Base-by-base conservation (phyloP, 345 rosid species). In the Reutealis trisperma region DNA sequence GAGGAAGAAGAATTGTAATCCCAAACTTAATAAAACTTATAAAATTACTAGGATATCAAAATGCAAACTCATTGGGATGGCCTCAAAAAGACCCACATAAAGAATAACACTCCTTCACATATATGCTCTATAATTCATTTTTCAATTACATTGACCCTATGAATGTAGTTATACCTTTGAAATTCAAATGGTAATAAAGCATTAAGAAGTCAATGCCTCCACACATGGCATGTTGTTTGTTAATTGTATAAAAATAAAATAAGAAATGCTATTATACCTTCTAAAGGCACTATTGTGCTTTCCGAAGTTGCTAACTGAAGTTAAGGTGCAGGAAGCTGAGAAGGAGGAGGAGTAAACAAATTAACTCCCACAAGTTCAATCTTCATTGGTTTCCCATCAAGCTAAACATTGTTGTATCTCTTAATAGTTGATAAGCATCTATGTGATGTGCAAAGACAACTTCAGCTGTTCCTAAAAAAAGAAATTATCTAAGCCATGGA, bases 321-420 rank as follows among this genome's bases (percentile, higher is more conserved):
- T 41, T 62, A 22, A 67, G 72, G 80, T 16, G 54, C 45, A 73
- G 67, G 41, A 4, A 37, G 41, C 0, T 37, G 41, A 37, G 41
- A 1, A 27, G 30, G 30, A 27, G 30, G 52, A 25, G 82, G 58
- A 45, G 74, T 13, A n/a, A 64, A 67, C 45, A 64, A 24, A 63
- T 74, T 74, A 54, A 25, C 25, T 24, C 83, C 81, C 12, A 77
- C 78, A 41, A 82, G 44, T 62, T 71, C 78, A 44, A 80, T 75
- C 12, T 63, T 76, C 82, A 78, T 73, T 47, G 82, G 82, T 63
- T 81, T 75, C 68, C 82, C 82, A 61, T 78, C 79, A 67, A 78
- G 81, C n/a, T 72, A 79, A 32, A 80, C 75, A 44, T 78, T 75
- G 45, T 78, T 45, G 70, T 78, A 76, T 25, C 78, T 77, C 75